These are phyloP conservation scores for Macrophomina tecta DNA, from an alignment of 2,329 filamentous ascomycete genomes.

Conservation along the genomic window DNA sequence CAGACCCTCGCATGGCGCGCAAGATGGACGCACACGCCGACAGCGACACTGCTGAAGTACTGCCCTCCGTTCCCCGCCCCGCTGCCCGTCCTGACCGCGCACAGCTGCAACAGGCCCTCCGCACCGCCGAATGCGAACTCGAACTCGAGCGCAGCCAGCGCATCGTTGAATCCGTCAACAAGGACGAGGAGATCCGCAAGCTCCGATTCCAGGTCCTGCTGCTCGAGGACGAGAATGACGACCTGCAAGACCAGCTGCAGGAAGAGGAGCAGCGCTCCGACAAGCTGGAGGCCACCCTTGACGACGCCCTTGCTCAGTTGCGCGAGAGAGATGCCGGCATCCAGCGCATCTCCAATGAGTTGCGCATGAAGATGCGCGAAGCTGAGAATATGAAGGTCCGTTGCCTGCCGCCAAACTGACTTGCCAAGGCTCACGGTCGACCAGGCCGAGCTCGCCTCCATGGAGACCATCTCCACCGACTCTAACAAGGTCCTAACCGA, in stretches of 20 bases:
- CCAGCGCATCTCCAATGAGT: slow-evolving; percentile 56
- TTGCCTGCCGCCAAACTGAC: slow-evolving; percentile 37
- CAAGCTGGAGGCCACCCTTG: slow-evolving; percentile 57
- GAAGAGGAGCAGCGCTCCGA: slow-evolving; percentile 67
- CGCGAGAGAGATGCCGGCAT: slow-evolving; percentile 54
- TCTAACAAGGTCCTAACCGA: slow-evolving; percentile 72
- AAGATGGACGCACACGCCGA: slow-evolving; percentile 37
- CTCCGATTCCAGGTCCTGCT: slow-evolving; percentile 72
- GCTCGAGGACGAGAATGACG: slow-evolving; percentile 76
- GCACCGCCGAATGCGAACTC: slow-evolving; percentile 66
- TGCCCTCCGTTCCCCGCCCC: background rate
- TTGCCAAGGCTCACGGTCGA: slow-evolving; percentile 6
- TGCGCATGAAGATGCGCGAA: slow-evolving; percentile 60
- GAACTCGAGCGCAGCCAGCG: slow-evolving; percentile 71
- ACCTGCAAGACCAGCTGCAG: slow-evolving; percentile 67
- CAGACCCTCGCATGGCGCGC: slow-evolving; percentile 33
- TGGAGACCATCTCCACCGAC: slow-evolving; percentile 71
- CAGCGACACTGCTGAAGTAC: slow-evolving; percentile 45
- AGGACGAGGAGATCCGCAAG: slow-evolving; percentile 76
- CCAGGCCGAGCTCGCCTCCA: slow-evolving; percentile 73
- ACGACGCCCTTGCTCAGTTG: slow-evolving; percentile 54
- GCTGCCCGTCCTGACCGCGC: slow-evolving; percentile 21
- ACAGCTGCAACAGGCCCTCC: slow-evolving; percentile 58
- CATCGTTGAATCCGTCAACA: slow-evolving; percentile 70
- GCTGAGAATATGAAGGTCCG: slow-evolving; percentile 62